Conservation (phyloP, 192 early-diverging fungal species). For the Backusella liffmaniae region DNA sequence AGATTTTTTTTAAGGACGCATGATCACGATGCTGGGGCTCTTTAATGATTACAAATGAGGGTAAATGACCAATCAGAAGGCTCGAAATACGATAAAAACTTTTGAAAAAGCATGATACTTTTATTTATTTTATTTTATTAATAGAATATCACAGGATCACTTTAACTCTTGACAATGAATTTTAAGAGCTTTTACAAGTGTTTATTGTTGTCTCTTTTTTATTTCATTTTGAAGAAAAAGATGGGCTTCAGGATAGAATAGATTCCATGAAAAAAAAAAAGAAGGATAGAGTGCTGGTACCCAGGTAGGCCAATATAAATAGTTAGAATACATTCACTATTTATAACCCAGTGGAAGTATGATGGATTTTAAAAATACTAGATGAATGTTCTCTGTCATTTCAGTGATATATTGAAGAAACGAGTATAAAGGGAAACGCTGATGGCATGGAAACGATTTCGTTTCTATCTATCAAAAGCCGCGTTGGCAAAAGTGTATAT, state of each 20-base stretch:
- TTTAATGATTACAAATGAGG: not conserved
- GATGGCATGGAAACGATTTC: not conserved
- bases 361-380: not conserved
- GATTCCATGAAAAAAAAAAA: not conserved
- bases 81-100: not conserved
- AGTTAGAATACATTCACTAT: not conserved
- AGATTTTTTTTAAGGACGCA: not conserved
- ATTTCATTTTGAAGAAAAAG: not conserved
- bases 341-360: not conserved
- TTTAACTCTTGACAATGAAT: not conserved
- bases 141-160: not conserved
- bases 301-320: not conserved
- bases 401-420: not conserved
- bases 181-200: not conserved
- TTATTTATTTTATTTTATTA: not conserved
- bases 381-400: not conserved
- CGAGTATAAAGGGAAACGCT: not conserved
- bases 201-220: not conserved
- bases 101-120: not conserved
- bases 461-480: not conserved
- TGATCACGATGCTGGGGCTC: not conserved
- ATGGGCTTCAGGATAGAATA: not conserved
- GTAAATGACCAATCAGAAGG: not conserved
- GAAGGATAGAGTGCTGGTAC: not conserved
- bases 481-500: not conserved